Conservation (phyloP, 345 rosid genomes). For the Clarkia xantiana region DNA sequence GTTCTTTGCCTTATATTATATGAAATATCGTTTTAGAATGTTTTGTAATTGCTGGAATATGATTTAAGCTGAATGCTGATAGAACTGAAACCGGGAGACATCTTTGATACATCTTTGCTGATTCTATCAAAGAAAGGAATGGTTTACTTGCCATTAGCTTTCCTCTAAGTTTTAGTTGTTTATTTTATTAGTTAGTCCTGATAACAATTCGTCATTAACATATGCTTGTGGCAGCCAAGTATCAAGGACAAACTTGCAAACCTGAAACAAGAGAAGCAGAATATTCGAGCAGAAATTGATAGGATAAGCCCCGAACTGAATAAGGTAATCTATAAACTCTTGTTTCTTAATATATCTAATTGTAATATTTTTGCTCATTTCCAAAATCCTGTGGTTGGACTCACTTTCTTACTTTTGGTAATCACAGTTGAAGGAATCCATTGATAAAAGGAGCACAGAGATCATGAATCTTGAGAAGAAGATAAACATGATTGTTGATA, state of each 20-base stretch:
- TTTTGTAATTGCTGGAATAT: too few species aligned
- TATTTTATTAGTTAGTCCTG: too few species aligned
- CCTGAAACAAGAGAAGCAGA: constrained; percentile 61
- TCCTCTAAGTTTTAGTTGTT: too few species aligned
- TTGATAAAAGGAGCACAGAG: constrained; percentile 46
- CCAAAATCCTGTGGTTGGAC: background rate
- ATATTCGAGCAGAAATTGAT: constrained; percentile 46
- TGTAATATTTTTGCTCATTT: background rate
- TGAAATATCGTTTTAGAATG: too few species aligned
- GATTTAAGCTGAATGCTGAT: too few species aligned
- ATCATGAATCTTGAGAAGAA: constrained; percentile 67
- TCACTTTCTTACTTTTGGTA: constrained; percentile 6
- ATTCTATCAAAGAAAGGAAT: background rate
- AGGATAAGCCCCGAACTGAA: constrained; percentile 51
- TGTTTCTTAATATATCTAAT: constrained; percentile 5
- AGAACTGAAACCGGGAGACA: too few species aligned
- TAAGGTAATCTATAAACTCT: constrained; percentile 33
- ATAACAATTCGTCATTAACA: too few species aligned
- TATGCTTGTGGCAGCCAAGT: constrained; percentile 47
- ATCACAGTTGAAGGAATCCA: constrained; percentile 49
- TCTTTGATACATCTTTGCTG: background rate
- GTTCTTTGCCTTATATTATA: too few species aligned
- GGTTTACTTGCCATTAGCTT: too few species aligned
- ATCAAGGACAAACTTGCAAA: constrained; percentile 66
- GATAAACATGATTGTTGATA: constrained; percentile 82